These are phyloP conservation scores for Ceraceosorus bombacis DNA, from an alignment of 1,284 basidiomycete species.

Conservation along the genomic window DNA sequence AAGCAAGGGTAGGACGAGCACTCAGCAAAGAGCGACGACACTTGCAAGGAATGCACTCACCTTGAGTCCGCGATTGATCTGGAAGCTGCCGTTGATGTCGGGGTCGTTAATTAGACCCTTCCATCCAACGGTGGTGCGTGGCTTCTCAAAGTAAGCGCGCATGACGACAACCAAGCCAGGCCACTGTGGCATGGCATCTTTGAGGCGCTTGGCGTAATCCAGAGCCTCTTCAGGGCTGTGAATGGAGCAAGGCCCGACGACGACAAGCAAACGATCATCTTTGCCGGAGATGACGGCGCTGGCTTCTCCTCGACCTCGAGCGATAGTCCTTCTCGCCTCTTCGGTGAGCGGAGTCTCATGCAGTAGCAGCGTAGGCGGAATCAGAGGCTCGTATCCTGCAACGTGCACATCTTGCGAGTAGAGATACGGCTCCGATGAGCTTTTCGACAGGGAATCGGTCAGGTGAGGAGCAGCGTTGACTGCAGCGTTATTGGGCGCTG, in stretches of 20 bases:
- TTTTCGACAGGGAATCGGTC: too few relatives aligned
- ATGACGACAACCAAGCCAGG: constrained; percentile 81
- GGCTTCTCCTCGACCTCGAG: constrained; percentile 31
- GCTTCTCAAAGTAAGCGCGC: constrained; percentile 76
- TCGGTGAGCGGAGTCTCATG: constrained; percentile 42
- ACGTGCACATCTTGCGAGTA: constrained; percentile 43
- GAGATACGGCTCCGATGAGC: not conserved
- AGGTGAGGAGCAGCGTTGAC: too few relatives aligned
- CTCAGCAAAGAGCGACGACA: not conserved
- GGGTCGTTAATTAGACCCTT: constrained; percentile 95
- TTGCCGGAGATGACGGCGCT: constrained; percentile 39
- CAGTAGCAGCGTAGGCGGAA: constrained; percentile 38
- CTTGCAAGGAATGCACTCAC: not conserved
- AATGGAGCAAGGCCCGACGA: constrained; percentile 82
- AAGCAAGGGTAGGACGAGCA: not conserved
- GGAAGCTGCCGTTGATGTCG: constrained; percentile 69
- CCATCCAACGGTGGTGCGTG: constrained; percentile 89
- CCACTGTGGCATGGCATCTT: constrained; percentile 51
- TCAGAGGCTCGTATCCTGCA: constrained; percentile 45
- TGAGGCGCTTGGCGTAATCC: constrained; percentile 65
- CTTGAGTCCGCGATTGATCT: constrained; percentile 95
- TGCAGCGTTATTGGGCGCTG: too few relatives aligned
- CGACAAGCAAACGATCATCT: constrained; percentile 46
- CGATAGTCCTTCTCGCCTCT: constrained; percentile 34
- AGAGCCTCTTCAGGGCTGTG: constrained; percentile 81